Evolutionary conservation across 805 yeast species (phyloP).

Genomic region (Kodamaea hsintzibuensis): DNA sequence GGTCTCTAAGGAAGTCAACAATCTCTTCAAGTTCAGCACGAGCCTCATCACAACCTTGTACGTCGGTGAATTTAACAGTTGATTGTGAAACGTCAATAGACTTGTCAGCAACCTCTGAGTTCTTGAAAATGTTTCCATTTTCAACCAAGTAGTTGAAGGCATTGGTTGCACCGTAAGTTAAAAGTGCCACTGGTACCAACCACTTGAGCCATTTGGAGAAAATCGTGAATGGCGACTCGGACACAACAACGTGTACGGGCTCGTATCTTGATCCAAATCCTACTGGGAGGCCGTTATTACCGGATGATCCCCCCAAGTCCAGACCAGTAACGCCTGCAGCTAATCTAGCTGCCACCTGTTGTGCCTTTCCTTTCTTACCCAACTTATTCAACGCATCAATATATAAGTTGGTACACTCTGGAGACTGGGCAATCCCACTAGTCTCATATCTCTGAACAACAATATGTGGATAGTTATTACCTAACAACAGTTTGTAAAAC

Average conservation of each 20-base stretch:
- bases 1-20: slow-evolving; percentile 96
- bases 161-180: slow-evolving; percentile 79
- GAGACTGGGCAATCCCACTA: slow-evolving; percentile 83
- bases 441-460: slow-evolving; percentile 94
- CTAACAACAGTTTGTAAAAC: slow-evolving; percentile 73
- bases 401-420: slow-evolving; percentile 77
- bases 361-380: slow-evolving; percentile 81
- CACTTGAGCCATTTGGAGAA: slow-evolving; percentile 87
- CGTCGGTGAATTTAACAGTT: slow-evolving; percentile 87
- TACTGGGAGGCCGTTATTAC: slow-evolving; percentile 19
- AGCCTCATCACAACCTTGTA: slow-evolving; percentile 98
- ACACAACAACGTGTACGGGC: slow-evolving; percentile 91
- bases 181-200: slow-evolving; percentile 76
- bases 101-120: slow-evolving; percentile 70
- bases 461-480: slow-evolving; percentile 89
- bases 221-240: slow-evolving; percentile 78
- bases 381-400: slow-evolving; percentile 75
- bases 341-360: slow-evolving; percentile 53
- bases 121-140: slow-evolving; percentile 76
- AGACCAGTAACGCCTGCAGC: slow-evolving; percentile 12
- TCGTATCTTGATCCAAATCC: slow-evolving; percentile 67
- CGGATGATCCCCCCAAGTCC: slow-evolving; percentile 4
- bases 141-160: slow-evolving; percentile 81
- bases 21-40: slow-evolving; percentile 95
- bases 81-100: slow-evolving; percentile 82